Base-by-base conservation (phyloP, 352 stramenopile genomes). In the Elongisporangium anandrum region DNA sequence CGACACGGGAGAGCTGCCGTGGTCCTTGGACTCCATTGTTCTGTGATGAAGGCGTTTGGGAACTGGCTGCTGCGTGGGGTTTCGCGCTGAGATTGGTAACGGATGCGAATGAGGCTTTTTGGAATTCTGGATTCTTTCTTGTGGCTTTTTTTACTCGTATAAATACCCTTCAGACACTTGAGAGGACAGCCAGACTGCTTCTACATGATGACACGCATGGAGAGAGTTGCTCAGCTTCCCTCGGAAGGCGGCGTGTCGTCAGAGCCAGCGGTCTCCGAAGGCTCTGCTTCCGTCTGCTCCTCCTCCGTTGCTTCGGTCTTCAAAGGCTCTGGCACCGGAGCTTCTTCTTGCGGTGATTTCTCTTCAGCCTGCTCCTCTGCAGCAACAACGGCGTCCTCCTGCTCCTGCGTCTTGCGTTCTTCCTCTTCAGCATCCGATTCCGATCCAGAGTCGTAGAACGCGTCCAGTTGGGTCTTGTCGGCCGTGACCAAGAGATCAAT, bases 371-470 rank as follows among this genome's bases (percentile, higher is more conserved):
- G 24, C 3, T 34, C 24, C 24, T 34, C 24, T 7, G 24, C 3
- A 34, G 24, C 24, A 3, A 34, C 24, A 38, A 16, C 48, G 23
- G 47, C 21, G 13, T 65, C 48, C 34, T 63, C 51, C 19, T 72
- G 57, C 4, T 70, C 60, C 2, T 51, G 55, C 16, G 70, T 74
- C 56, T 41, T 41, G 29, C 29, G 29, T 29, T 70, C 58, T n/a
- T 85, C 69, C 45, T 79, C 68, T 38, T 81, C 66, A 20, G 69
- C 62, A 22, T 76, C 69, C 16, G 70, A 52, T 21, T 86, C 75
- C 41, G 71, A 76, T 7, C 71, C 75, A 1, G 79, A 81, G n/a
- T 87, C 79, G 59, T 93, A 93, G 57, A 93, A 93, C 26, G 79
- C 80, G n/a, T 85, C 68, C 21, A 93, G 48, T 41, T 89, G 78